These are phyloP conservation scores for Cyberlindnera euphorbiae DNA, from an alignment of 805 yeast genomes.

Conservation along the genomic window DNA sequence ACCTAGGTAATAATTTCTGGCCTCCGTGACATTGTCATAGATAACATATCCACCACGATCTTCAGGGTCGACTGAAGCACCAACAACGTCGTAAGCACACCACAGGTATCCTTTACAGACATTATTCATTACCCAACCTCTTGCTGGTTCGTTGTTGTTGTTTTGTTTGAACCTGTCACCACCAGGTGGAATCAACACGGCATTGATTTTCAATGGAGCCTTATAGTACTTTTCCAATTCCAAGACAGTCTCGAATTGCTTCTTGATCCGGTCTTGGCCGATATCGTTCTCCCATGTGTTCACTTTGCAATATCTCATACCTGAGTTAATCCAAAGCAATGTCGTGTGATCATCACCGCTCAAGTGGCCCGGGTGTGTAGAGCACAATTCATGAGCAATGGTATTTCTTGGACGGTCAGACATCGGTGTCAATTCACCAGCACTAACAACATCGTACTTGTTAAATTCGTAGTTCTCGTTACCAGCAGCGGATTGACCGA, in stretches of 20 bases:
- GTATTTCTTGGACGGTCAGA: conserved; percentile 17
- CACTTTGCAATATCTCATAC: conserved; percentile 54
- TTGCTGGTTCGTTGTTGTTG: conserved; percentile 38
- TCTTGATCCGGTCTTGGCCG: conserved; percentile 28
- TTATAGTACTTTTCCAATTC: conserved; percentile 27
- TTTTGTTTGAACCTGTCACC: conserved; percentile 26
- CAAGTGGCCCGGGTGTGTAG: conserved; percentile 61
- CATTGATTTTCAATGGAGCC: conserved; percentile 37
- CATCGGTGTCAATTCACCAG: conserved; percentile 31
- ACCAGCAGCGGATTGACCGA: conserved; percentile 48
- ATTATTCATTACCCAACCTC: conserved; percentile 47
- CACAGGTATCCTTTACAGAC: conserved; percentile 52
- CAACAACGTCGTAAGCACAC: conserved; percentile 58
- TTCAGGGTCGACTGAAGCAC: conserved; percentile 28
- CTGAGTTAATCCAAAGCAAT: conserved; percentile 66
- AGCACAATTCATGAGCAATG: conserved; percentile 42
- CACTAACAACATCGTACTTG: conserved; percentile 32
- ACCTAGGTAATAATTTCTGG: conserved; percentile 24
- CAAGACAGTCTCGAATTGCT: neutral
- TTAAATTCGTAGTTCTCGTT: conserved; percentile 35
- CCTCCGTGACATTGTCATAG: conserved; percentile 23
- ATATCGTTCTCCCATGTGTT: conserved; percentile 30
- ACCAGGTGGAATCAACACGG: conserved; percentile 49
- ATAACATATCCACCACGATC: conserved; percentile 23
- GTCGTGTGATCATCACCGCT: conserved; percentile 43